Evolutionary conservation across 768 basidiomycete species (phyloP), one percentile per base, ranked within the genome.

Genomic region (Fibroporia radiculosa): DNA sequence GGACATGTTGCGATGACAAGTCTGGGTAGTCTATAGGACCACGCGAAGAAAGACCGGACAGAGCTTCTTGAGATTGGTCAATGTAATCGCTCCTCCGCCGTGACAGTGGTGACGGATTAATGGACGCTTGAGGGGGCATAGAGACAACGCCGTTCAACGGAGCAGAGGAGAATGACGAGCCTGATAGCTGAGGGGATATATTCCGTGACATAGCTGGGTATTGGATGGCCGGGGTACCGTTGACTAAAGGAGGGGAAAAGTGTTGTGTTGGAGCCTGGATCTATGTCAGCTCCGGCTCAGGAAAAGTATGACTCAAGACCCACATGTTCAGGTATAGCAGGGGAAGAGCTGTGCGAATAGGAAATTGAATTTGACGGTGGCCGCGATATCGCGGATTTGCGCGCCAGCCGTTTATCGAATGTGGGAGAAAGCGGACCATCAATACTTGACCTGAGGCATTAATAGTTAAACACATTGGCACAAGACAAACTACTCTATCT

Each of bases 111-210:
- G 83, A 82, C 22, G 83, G 80, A 53, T 89, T 89, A 50, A 91
- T 81, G 23, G 91, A 89, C 8, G 88, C 89, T 61, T 80, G 83
- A 1, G 92, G 91, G 10, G 89, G 92, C 0, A 84, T 74, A 0
- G 85, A 68, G 24, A 66, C 66, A 37, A 67, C 48, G 14, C 60
- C 62, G 48, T 73, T 72, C 27, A 60, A 52, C 37, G 70, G 49
- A 8, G 69, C 63, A 20, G 73, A 56, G 16, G 72, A 56, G 55
- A 71, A 70, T 22, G 72, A 65, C 1, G 71, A 70, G 27, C 60
- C 62, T 41, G 67, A 59, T 37, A 57, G 45, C 48, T 71, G 54
- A 5, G 73, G 62, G 37, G 70, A 60, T 40, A 65, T 53, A 36
- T 63, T 62, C 8, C 62, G 66, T n/a, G 67, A 43, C 49, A 74